Evolutionary conservation across 2,329 filamentous ascomycete genomes (phyloP).

Genomic region (Fusarium sp.): DNA sequence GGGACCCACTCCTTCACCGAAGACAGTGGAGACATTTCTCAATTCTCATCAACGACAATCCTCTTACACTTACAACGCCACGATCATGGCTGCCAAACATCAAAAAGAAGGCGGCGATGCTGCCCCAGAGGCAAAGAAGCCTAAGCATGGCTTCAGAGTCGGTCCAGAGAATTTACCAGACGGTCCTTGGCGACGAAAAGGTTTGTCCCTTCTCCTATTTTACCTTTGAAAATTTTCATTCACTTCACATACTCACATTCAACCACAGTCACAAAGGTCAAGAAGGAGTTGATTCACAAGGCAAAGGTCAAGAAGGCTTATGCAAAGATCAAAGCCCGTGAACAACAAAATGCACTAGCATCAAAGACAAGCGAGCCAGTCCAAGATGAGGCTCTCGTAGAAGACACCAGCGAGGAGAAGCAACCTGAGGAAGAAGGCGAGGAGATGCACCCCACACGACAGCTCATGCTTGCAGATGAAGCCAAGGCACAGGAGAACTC

Average conservation of each 20-base stretch:
- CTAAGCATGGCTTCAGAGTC: slow-evolving; percentile 79
- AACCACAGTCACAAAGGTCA: slow-evolving; percentile 81
- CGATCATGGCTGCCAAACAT: slow-evolving; percentile 47
- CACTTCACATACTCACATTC: slow-evolving; percentile 27
- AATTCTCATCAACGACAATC: slow-evolving; percentile 36
- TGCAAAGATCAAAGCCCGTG: slow-evolving; percentile 77
- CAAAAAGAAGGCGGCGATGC: slow-evolving; percentile 42
- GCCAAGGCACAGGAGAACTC: slow-evolving; percentile 47
- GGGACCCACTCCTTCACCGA: slow-evolving; percentile 25
- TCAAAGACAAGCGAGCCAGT: slow-evolving; percentile 21
- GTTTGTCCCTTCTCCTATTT: slow-evolving; percentile 45
- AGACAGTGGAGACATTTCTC: slow-evolving; percentile 22
- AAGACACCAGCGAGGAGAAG: slow-evolving; percentile 22
- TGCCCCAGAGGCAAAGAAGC: slow-evolving; percentile 58
- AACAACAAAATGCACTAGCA: slow-evolving; percentile 45
- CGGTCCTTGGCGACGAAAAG: slow-evolving; percentile 85
- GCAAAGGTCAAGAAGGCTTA: slow-evolving; percentile 94
- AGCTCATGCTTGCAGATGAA: slow-evolving; percentile 53
- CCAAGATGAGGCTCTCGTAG: slow-evolving; percentile 21
- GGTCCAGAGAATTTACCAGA: slow-evolving; percentile 92
- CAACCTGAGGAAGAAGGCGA: slow-evolving; percentile 32
- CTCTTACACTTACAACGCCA: slow-evolving; percentile 29
- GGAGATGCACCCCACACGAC: slow-evolving; percentile 50
- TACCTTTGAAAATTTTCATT: slow-evolving; percentile 28
- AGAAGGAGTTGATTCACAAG: slow-evolving; percentile 87